Evolutionary conservation across 352 stramenopile species (phyloP).

Genomic region (Phytophthora rubi): DNA sequence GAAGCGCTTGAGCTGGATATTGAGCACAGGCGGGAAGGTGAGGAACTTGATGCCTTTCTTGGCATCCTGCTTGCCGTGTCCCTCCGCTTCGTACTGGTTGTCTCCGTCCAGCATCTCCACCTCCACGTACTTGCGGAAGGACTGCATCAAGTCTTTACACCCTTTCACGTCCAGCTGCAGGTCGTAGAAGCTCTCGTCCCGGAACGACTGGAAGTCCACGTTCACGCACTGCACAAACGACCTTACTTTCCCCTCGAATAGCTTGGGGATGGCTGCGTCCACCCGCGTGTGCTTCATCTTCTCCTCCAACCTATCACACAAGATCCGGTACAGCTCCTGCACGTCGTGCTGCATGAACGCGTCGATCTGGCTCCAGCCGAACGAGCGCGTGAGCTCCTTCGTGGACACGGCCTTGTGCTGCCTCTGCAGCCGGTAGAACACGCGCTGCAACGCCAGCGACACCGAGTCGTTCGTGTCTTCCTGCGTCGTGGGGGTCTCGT

Average conservation of each 20-base stretch:
- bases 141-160: constrained; percentile 88
- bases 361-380: constrained; percentile 92
- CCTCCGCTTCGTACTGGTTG: constrained; percentile 94
- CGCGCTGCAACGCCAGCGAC: constrained; percentile 80
- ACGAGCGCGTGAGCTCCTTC: constrained; percentile 92
- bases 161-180: constrained; percentile 94
- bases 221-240: constrained; percentile 93
- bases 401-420: constrained; percentile 87
- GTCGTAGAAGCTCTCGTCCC: constrained; percentile 94
- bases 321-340: constrained; percentile 90
- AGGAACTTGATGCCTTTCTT: constrained; percentile 90
- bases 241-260: constrained; percentile 92
- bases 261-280: constrained; percentile 78
- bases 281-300: constrained; percentile 92
- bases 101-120: constrained; percentile 93
- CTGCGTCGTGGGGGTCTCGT: constrained; percentile 74
- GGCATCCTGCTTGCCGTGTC: constrained; percentile 90
- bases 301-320: constrained; percentile 93
- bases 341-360: constrained; percentile 95
- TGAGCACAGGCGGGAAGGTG: constrained; percentile 89
- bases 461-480: constrained; percentile 89
- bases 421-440: constrained; percentile 86
- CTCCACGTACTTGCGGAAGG: constrained; percentile 93
- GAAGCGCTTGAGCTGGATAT: constrained; percentile 93
- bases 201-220: constrained; percentile 88